Percentiles rank a stretch among this genome's conserved stretches.
Conservation (phyloP, 2,329 filamentous ascomycete species). For the Dothideomycetes sp. region DNA sequence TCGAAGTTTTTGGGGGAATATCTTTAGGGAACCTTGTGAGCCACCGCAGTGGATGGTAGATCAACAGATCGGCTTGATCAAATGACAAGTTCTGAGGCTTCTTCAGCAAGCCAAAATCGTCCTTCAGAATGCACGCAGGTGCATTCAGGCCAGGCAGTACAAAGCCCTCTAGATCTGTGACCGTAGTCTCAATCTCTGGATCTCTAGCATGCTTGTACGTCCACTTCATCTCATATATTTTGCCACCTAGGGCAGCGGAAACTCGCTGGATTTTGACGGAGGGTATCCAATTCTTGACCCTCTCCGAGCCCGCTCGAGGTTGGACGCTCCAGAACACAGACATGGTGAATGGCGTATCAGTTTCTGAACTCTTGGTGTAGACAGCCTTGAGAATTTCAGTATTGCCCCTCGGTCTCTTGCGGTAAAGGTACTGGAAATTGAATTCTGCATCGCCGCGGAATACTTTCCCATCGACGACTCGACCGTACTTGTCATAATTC, state of each 20-base stretch:
- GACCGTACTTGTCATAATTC: constrained; percentile 15
- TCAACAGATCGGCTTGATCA: constrained; percentile 14
- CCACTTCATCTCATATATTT: constrained; percentile 16
- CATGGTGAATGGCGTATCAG: constrained; percentile 1
- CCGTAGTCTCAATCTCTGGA: constrained; percentile 14
- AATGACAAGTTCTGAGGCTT: constrained; percentile 15
- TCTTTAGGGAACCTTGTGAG: constrained; percentile 8
- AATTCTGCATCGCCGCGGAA: constrained; percentile 11
- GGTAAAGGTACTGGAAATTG: constrained; percentile 15
- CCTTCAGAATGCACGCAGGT: constrained; percentile 10
- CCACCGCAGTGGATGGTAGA: constrained; percentile 15
- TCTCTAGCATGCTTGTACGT: constrained; percentile 16
- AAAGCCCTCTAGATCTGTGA: constrained; percentile 11
- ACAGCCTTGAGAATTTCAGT: constrained; percentile 14
- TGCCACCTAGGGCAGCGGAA: constrained; percentile 8
- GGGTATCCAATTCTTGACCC: constrained; percentile 16
- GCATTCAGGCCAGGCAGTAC: constrained; percentile 2
- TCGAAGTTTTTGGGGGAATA: constrained; percentile 1
- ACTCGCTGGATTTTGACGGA: constrained; percentile 15
- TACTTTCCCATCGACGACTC: constrained; percentile 13
- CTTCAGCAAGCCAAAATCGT: constrained; percentile 14
- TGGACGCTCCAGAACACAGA: constrained; percentile 16
- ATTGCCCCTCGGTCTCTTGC: constrained; percentile 15
- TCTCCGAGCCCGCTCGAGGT: constrained; percentile 14
- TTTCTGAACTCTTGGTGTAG: constrained; percentile 7